Conservation (phyloP, 139 green algal species). For the Asterochloris sp. region DNA sequence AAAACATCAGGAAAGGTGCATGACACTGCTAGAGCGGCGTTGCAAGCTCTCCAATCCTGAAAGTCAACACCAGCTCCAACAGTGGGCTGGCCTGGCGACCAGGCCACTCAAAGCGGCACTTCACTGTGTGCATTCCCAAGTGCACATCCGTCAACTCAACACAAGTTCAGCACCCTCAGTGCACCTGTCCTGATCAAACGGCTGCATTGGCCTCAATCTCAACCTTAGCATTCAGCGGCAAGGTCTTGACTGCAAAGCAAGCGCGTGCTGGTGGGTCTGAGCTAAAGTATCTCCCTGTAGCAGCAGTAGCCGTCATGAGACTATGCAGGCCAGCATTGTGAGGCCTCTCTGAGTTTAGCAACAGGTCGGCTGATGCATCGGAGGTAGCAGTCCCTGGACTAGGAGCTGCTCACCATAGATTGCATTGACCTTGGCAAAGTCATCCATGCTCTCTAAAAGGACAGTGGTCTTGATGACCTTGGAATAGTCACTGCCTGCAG, state of each 20-base stretch:
- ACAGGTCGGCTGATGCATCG: no score
- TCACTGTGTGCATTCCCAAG: no score
- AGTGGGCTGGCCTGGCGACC: no score
- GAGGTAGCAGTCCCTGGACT: no score
- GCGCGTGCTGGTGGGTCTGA: conserved; percentile 80
- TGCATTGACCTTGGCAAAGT: conserved; percentile 92
- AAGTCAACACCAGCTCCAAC: no score
- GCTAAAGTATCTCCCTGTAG: conserved; percentile 69
- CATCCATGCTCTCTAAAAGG: conserved; percentile 76
- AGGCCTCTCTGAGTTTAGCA: no score
- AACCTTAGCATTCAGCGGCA: conserved; percentile 80
- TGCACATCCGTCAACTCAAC: no score
- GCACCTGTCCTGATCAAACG: conserved; percentile 18
- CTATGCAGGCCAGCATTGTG: background rate
- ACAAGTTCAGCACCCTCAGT: background rate
- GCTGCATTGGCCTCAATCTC: conserved; percentile 79
- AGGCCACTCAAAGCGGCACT: no score
- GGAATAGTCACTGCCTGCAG: conserved; percentile 68
- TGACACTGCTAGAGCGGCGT: no score
- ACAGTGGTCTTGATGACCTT: conserved; percentile 98
- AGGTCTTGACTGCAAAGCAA: conserved; percentile 84
- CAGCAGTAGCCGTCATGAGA: background rate
- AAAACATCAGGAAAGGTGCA: no score
- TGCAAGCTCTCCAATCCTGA: no score
- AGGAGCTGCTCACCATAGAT: conserved; percentile 58